Conservation (phyloP, 768 basidiomycete genomes). For the Mycena rosella region DNA sequence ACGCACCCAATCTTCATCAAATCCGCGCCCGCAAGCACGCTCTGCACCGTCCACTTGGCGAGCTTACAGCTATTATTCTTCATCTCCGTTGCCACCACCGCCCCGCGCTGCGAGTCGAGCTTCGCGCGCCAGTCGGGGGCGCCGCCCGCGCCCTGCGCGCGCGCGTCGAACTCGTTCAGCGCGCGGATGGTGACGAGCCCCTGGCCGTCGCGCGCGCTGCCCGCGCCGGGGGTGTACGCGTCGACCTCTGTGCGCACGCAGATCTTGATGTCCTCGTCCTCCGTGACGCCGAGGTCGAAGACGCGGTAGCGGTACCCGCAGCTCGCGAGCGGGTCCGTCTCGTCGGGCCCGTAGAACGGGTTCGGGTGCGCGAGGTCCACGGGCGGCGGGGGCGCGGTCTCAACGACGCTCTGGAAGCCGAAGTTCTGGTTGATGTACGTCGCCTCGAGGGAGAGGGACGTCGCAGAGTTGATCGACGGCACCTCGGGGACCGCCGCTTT, state of each 20-base stretch:
- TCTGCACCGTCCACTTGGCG: constrained; percentile 97
- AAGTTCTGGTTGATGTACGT: constrained; percentile 99
- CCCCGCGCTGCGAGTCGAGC: constrained; percentile 95
- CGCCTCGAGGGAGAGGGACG: constrained; percentile 94
- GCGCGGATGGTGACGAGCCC: constrained; percentile 93
- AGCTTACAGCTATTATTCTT: constrained; percentile 99
- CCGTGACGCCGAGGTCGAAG: constrained; percentile 91
- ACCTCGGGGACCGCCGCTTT: constrained; percentile 72
- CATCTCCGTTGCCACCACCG: constrained; percentile 99
- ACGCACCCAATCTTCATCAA: constrained; percentile 96
- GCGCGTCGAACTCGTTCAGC: constrained; percentile 96
- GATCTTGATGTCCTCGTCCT: constrained; percentile 92
- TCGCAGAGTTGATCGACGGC: constrained; percentile 92
- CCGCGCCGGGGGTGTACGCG: constrained; percentile 77
- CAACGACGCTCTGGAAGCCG: constrained; percentile 93
- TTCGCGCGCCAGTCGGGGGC: constrained; percentile 99
- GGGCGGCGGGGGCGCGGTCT: constrained; percentile 70
- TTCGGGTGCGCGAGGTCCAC: constrained; percentile 89
- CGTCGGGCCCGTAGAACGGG: constrained; percentile 95
- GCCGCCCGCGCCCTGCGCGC: constrained; percentile 90
- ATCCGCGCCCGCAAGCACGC: constrained; percentile 94
- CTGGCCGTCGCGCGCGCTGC: constrained; percentile 75
- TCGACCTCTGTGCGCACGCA: constrained; percentile 98
- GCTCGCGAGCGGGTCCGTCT: constrained; percentile 94
- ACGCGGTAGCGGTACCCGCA: constrained; percentile 97